Conservation (phyloP, 1,284 basidiomycete species). For the Boletus mariae region DNA sequence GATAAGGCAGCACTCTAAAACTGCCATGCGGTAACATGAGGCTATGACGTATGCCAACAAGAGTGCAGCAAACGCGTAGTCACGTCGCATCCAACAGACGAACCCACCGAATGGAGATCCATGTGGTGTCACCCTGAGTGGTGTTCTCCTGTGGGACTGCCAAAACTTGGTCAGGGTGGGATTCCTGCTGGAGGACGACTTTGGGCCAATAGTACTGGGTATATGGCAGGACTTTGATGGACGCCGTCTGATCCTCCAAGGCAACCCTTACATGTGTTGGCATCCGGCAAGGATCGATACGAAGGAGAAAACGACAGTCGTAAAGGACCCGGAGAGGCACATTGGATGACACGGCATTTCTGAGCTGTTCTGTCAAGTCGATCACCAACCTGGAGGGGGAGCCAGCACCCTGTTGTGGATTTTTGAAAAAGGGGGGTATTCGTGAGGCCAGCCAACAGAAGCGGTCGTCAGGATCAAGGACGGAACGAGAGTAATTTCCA, state of each 20-base stretch:
- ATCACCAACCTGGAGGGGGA: slow-evolving; percentile 22
- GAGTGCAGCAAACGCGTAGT: background rate
- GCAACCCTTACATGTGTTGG: slow-evolving; percentile 28
- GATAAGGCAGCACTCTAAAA: background rate
- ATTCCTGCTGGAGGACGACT: slow-evolving; percentile 34
- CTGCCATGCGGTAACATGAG: background rate
- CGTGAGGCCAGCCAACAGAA: slow-evolving; percentile 33
- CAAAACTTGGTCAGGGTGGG: slow-evolving; percentile 22
- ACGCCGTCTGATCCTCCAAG: slow-evolving; percentile 11
- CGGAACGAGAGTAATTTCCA: slow-evolving; percentile 11
- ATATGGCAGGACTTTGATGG: slow-evolving; percentile 37
- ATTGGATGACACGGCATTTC: slow-evolving; percentile 3
- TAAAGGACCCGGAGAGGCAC: slow-evolving; percentile 44
- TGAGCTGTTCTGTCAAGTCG: slow-evolving; percentile 39
- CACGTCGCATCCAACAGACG: slow-evolving; percentile 43
- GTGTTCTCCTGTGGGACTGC: slow-evolving; percentile 13
- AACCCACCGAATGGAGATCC: slow-evolving; percentile 49
- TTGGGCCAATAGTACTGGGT: slow-evolving; percentile 48
- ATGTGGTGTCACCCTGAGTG: slow-evolving; percentile 22
- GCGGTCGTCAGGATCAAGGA: slow-evolving; percentile 20
- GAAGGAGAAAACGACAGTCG: slow-evolving; percentile 56
- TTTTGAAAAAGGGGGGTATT: slow-evolving; percentile 27
- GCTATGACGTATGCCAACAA: too few relatives aligned
- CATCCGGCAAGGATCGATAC: slow-evolving; percentile 42
- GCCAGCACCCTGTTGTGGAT: slow-evolving; percentile 25